phyloP scores from a whole-genome alignment of 202 grass and related monocot genomes.

The Panicum virgatum region DNA sequence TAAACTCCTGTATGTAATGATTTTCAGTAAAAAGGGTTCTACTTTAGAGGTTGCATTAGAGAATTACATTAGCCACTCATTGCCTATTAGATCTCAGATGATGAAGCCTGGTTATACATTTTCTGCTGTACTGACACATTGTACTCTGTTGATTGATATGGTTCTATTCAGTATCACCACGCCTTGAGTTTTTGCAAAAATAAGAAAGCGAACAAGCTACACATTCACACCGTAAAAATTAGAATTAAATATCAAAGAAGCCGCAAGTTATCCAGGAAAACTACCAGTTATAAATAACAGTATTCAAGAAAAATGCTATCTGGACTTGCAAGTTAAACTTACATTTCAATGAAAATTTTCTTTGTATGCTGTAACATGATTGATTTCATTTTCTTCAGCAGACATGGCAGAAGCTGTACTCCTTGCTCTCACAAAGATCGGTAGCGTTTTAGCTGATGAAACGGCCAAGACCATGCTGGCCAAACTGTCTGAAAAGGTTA shows the following conservation, averaged over 20 bases:
- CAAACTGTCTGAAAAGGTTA: neutral
- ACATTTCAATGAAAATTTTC: neutral
- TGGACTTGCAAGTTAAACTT: neutral
- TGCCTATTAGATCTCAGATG: too few species aligned
- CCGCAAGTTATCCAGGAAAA: neutral
- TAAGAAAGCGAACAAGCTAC: neutral
- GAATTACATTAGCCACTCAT: too few species aligned
- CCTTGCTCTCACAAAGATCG: slow-evolving; percentile 21
- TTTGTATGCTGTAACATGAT: neutral
- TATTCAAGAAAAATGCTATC: neutral
- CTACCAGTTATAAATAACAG: neutral
- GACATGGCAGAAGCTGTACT: slow-evolving; percentile 17
- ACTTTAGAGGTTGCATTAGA: too few species aligned
- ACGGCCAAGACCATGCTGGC: neutral
- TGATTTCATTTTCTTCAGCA: neutral
- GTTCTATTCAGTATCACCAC: too few species aligned
- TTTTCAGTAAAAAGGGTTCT: too few species aligned
- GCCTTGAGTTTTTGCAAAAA: too few species aligned
- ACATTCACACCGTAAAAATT: neutral
- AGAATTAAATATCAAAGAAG: neutral
- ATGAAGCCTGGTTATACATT: too few species aligned
- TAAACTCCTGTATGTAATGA: too few species aligned
- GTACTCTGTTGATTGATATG: too few species aligned
- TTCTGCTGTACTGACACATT: too few species aligned
- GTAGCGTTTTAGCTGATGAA: neutral